Base-by-base conservation (phyloP, 2,329 filamentous ascomycete species). In the Truncatella angustata region DNA sequence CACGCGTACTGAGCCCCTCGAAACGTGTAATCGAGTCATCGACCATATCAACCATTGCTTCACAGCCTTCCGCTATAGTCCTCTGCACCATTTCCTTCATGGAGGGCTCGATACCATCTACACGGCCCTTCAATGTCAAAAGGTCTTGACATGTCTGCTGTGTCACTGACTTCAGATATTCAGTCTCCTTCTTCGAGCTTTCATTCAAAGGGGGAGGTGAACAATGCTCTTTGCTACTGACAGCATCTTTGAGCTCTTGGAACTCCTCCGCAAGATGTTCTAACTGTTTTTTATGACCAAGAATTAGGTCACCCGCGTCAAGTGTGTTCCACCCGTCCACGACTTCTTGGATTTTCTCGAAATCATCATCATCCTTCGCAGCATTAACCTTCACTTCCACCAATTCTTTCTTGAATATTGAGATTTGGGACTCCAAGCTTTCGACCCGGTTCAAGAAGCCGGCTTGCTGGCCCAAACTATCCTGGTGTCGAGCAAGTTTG, bases 41-140 rank as follows among this genome's bases (percentile, higher is more conserved):
- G n/a, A 21, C 47, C 23, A 42, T 39, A 6, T 10, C 16, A n/a
- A 14, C 40, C 21, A 44, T 44, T 23, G 24, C 14, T n/a, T 44
- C 40, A 16, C 14, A 26, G 20, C 40, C 23, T 26, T 44, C 20
- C 24, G 14, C 23, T 6, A 50, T 24, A 5, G 36, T 42, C 6
- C 26, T 47, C 14, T 39, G 26, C 6, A 58, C 12, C 23, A 52
- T 52, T 4, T 50, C 47, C 23, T 52, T 40, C 16, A 57, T 14
- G 4, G 40, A 56, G 24, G 20, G 39, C 18, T 51, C 52, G 4
- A 53, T 24, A 14, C 42, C 47, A 14, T 14, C 9, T n/a, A 39
- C 16, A 9, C 36, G 12, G 7, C 16, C 14, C 9, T 16, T n/a
- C 16, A 20, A 7, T 6, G 10, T 39, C 36, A n/a, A n/a, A 7